Evolutionary conservation across 768 basidiomycete genomes (phyloP).

Genomic region (Suillus subalutaceus): DNA sequence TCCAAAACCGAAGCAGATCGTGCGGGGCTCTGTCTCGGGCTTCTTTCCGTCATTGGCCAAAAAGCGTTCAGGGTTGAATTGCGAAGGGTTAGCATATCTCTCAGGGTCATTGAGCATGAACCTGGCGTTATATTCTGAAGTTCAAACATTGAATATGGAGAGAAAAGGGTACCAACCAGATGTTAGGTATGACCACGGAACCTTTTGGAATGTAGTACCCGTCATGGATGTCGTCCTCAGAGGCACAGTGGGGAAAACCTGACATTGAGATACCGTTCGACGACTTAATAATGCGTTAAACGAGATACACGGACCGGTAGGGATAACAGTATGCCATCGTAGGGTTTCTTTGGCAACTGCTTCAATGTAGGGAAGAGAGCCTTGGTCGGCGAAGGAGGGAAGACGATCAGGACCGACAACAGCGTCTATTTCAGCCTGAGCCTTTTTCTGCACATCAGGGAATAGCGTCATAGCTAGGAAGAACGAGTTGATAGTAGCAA

Average conservation of each 20-base stretch:
- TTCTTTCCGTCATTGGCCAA: conserved; percentile 37
- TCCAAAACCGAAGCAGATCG: conserved; percentile 71
- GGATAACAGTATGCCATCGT: conserved; percentile 44
- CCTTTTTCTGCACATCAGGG: conserved; percentile 55
- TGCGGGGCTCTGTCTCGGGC: conserved; percentile 59
- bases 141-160: conserved; percentile 3
- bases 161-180: conserved; percentile 24
- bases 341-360: conserved; percentile 62
- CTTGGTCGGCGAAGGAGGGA: conserved; percentile 61
- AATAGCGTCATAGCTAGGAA: conserved; percentile 10
- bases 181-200: conserved; percentile 26
- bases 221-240: conserved; percentile 63
- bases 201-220: conserved; percentile 64
- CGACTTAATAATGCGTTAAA: conserved; percentile 33
- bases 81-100: conserved; percentile 54
- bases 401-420: conserved; percentile 62
- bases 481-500: conserved; percentile 17
- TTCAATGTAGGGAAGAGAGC: conserved; percentile 59
- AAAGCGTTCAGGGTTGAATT: conserved; percentile 65
- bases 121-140: conserved; percentile 18
- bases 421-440: conserved; percentile 63
- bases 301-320: conserved; percentile 41
- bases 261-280: conserved; percentile 26
- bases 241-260: conserved; percentile 50
- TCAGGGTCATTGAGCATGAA: conserved; percentile 34